Percentiles rank a stretch among this genome's conserved stretches.
Conservation (phyloP, 1,284 basidiomycete species). For the Austroboletus niveus region DNA sequence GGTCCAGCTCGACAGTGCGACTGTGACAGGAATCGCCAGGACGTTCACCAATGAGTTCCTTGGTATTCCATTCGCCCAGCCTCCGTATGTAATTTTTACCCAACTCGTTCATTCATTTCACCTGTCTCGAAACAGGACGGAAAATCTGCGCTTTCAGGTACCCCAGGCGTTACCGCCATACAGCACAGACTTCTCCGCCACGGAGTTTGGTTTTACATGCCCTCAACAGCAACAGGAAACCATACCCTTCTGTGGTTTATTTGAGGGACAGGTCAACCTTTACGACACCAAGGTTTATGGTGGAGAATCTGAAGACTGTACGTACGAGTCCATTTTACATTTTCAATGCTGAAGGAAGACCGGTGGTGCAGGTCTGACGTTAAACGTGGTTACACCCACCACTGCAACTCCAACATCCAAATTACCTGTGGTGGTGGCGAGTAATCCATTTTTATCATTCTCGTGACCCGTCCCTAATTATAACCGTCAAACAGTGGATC, state of each 20-base stretch:
- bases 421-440: constrained; percentile 43
- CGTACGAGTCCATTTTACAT: neutral
- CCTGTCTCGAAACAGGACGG: constrained; percentile 11
- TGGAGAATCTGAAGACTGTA: constrained; percentile 18
- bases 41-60: neutral
- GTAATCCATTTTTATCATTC: constrained; percentile 5
- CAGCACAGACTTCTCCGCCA: constrained; percentile 28
- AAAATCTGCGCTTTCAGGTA: constrained; percentile 33
- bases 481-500: constrained; percentile 15
- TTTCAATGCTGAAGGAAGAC: neutral
- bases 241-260: neutral
- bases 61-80: too few species aligned
- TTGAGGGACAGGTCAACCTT: neutral
- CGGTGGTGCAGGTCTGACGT: constrained; percentile 35
- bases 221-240: constrained; percentile 28
- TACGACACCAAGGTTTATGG: neutral
- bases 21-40: neutral
- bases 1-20: neutral
- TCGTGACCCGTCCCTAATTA: neutral
- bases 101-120: neutral
- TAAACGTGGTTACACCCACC: constrained; percentile 42
- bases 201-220: constrained; percentile 35
- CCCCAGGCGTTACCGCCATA: constrained; percentile 35
- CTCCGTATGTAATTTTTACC: too few species aligned
- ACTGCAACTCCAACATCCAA: constrained; percentile 18